Evolutionary conservation across 2,329 filamentous ascomycete species (phyloP).

Genomic region (Penicillium sp.): DNA sequence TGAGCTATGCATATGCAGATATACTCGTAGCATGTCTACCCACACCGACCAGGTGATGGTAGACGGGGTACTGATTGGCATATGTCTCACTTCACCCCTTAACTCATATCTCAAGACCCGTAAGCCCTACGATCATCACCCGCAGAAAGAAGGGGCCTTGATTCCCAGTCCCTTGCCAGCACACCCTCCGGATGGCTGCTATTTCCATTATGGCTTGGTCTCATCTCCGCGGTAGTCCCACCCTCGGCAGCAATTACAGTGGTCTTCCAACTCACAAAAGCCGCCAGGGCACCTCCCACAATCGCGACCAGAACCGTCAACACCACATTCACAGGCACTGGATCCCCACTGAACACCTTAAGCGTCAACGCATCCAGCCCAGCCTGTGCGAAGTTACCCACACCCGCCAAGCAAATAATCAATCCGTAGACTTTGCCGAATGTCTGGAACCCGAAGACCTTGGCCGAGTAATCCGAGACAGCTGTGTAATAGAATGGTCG

Average conservation of each 20-base stretch:
- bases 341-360: slow-evolving; percentile 64
- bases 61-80: background rate
- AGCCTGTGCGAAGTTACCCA: slow-evolving; percentile 79
- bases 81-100: background rate
- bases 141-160: slow-evolving; percentile 7
- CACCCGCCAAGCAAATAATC: slow-evolving; percentile 77
- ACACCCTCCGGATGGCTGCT: background rate
- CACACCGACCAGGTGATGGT: too few species aligned
- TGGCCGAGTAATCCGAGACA: slow-evolving; percentile 81
- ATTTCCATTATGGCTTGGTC: background rate
- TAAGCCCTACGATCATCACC: slow-evolving; percentile 4
- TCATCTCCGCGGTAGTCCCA: background rate
- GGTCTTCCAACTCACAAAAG: slow-evolving; percentile 58
- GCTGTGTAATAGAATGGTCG: slow-evolving; percentile 85
- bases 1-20: background rate
- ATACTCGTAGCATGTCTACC: background rate
- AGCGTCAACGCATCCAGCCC: slow-evolving; percentile 76
- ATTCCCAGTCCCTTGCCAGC: slow-evolving; percentile 6
- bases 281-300: slow-evolving; percentile 62
- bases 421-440: slow-evolving; percentile 93
- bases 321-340: slow-evolving; percentile 70
- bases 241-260: slow-evolving; percentile 12
- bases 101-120: background rate
- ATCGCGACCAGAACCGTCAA: slow-evolving; percentile 59
- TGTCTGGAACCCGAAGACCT: slow-evolving; percentile 86